Evolutionary conservation across 2,329 filamentous ascomycete genomes (phyloP), one percentile per base, ranked within the genome.

Genomic region (Lachnellula hyalina): DNA sequence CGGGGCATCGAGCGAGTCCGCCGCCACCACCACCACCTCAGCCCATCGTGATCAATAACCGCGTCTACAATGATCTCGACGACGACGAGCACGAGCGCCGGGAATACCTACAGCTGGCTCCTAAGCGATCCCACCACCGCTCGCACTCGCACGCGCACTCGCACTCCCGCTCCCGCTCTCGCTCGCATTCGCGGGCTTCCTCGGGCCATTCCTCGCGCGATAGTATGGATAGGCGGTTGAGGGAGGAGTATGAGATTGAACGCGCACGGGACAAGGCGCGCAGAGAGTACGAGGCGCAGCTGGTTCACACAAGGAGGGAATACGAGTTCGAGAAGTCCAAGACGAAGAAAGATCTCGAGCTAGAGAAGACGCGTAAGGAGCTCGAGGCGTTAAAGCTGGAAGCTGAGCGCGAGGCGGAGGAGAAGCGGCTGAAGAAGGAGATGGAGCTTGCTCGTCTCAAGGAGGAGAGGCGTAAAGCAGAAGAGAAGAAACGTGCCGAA

Each of bases 11-110:
- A 47, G 17, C 25, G 36, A 49, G 46, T 42, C 55, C 69, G 6
- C 68, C 68, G 8, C 73, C 71, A 15, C 60, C 67, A 8, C 79
- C 69, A 8, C 79, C 69, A 8, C 73, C 71, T 15, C 61, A 67
- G 9, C 79, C 80, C 1, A 73, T 84, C 45, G 77, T 83, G 51
- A 82, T 83, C 67, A 80, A 82, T 63, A 83, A 82, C 66, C 72
- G 73, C 53, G 77, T 80, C 51, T 76, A 77, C 62, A 77, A 78
- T 56, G 73, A 77, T 21, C 62, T 74, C 50, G 56, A 60, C 21
- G 58, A 61, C 11, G 47, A 54, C 9, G 52, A 55, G 6, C 32
- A 57, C 23, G 21, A 46, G 5, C 21, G 44, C 11, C 11, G 44
- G 19, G 21, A 21, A 21, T 44, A 44, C 12, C 19, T 45, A 48